phyloP scores from a whole-genome alignment of 331 rosid genomes.

The Quercus tomentella region DNA sequence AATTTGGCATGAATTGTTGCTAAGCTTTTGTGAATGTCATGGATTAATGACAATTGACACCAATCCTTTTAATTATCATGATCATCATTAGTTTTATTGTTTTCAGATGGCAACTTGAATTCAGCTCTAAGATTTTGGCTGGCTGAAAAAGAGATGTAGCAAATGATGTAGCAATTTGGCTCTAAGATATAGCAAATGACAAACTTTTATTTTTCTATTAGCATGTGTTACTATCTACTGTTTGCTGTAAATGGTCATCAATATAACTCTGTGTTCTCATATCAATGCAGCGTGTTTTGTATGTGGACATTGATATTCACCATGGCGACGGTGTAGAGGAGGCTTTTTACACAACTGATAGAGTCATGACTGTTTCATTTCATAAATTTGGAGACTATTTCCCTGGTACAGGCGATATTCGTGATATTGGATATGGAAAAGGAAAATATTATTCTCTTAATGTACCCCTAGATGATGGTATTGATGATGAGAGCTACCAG shows the following conservation, averaged over 20 bases:
- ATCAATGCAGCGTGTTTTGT: constrained; percentile 63
- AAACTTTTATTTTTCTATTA: neutral
- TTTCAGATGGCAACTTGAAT: neutral
- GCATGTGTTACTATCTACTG: neutral
- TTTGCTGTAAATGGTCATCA: neutral
- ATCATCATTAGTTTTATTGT: neutral
- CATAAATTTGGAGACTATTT: constrained; percentile 86
- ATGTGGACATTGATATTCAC: constrained; percentile 74
- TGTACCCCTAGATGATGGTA: constrained; percentile 81
- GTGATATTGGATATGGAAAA: constrained; percentile 66
- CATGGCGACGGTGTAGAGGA: constrained; percentile 76
- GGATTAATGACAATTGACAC: too few species aligned
- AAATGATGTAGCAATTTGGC: too few species aligned
- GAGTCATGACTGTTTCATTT: constrained; percentile 83
- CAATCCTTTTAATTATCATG: neutral
- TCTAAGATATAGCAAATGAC: neutral
- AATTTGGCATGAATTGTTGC: neutral
- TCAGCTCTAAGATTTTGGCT: neutral
- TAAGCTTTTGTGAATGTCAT: neutral
- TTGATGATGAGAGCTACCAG: constrained; percentile 82
- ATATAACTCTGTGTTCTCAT: neutral
- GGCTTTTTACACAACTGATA: constrained; percentile 67
- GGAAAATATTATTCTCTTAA: constrained; percentile 78
- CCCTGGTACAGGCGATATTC: constrained; percentile 79
- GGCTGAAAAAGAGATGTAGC: neutral